Evolutionary conservation across 2,329 filamentous ascomycete species (phyloP), one percentile per base, ranked within the genome.

Genomic region (Penicillium frequentans): DNA sequence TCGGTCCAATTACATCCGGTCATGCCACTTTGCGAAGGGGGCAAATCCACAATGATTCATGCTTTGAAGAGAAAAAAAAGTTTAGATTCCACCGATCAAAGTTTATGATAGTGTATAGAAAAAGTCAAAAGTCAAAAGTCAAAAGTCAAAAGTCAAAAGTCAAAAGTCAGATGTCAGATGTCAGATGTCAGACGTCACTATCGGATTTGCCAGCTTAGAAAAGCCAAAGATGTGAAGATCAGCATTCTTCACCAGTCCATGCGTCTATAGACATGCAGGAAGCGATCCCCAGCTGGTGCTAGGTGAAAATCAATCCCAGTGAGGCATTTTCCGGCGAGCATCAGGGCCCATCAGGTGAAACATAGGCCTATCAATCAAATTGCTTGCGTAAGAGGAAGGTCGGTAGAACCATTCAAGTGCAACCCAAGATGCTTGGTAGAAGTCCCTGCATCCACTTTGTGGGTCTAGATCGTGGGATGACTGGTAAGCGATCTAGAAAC

Each of bases 261-360:
- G 46, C 46, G 9, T 24, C 46, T 33, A 23, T 21, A 31, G 46
- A 14, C n/a, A 11, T 49, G 16, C 27, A 14, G 11, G 19, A 33
- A 49, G 2, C 29, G 26, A 35, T 13, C 46, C 10, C 14, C 21
- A 35, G 11, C 6, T 10, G 76, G 81, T 3, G 79, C 77, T 45
- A 19, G 11, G 19, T 42, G 39, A 19, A 3, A 21, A 26, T 42
- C 8, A 8, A 27, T 50, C 48, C 48, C 35, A 50, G 48, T 19
- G 39, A 51, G 48, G 39, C 42, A 47, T 37, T 27, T 39, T 45
- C 16, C 19, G 7, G 16, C 23, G 51, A 39, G 19, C 23, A 42
- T 50, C 48, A 26, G 16, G 48, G 33, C 23, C 48, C 48, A 42
- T 50, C 23, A 9, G 7, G 16, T 19, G 9, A 16, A 13, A 14